Base-by-base conservation (phyloP, 2,329 filamentous ascomycete species). In the Fusarium sp. region DNA sequence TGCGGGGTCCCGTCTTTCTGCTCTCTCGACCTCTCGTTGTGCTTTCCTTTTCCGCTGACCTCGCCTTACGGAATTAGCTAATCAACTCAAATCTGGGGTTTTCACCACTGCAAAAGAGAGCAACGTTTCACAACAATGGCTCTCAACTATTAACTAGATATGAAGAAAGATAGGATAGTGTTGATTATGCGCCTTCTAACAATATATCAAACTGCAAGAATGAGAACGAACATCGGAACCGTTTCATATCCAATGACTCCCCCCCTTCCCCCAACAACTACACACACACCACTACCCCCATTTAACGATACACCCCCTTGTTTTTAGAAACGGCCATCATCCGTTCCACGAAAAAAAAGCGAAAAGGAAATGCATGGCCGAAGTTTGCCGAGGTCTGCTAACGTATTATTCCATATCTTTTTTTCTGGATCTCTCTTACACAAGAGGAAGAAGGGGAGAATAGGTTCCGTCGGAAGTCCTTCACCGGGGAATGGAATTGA, bases 1-100 rank as follows among this genome's bases (percentile, higher is more conserved):
- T 87, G 86, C 86, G 86, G 86, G 86, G 86, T 78, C 75, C 63
- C 40, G 66, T n/a, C n/a, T n/a, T n/a, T n/a, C n/a, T n/a, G n/a
- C n/a, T n/a, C 22, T 51, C 17, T 20, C 46, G 46, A 51, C 46
- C 46, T 51, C 46, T 51, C 46, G 11, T 51, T 51, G 27, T 11
- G 35, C 56, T 56, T 31, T 35, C 31, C 36, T 57, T 49, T 49
- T 51, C 42, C 33, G 65, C 61, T 68, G 44, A 57, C 65, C 49
- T 55, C 29, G 42, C 51, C 61, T 63, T 63, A 63, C 40, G 33
- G n/a, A 22, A 40, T 49, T 66, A 62, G 57, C 57, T 66, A 69
- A 59, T 59, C 62, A 59, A 59, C 62, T 58, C 12, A 69, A 69
- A 59, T 69, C 44, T 27, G 11, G 29, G 17, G 17, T 51, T 10